Conservation (phyloP, 129 eudicot genomes). For the Tagetes erecta region DNA sequence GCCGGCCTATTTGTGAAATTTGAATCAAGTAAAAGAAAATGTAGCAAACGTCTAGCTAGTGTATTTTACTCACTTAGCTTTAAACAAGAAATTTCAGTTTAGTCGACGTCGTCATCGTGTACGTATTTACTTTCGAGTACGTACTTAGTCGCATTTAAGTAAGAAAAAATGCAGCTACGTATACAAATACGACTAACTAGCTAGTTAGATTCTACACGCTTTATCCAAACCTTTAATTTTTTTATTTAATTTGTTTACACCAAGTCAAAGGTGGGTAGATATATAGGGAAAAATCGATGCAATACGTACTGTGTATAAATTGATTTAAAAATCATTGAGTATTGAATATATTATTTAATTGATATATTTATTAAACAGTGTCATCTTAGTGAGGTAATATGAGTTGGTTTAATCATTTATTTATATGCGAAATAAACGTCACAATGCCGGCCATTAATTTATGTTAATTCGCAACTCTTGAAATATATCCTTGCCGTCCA, state of each 20-base stretch:
- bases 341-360: not conserved
- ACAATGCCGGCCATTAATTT: conserved; percentile 14
- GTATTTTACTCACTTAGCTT: not conserved
- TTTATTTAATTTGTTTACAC: not conserved
- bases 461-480: not conserved
- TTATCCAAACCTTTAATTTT: conserved; percentile 8
- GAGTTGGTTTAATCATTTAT: conserved; percentile 11
- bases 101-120: not conserved
- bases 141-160: not conserved
- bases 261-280: conserved; percentile 43
- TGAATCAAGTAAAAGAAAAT: not conserved
- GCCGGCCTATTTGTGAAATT: not conserved
- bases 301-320: conserved; percentile 9
- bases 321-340: conserved; percentile 15
- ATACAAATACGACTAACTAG: not conserved
- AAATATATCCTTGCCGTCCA: too few species aligned
- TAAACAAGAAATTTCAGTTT: not conserved
- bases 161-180: not conserved
- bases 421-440: conserved; percentile 19
- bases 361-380: conserved; percentile 14
- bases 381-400: conserved; percentile 30
- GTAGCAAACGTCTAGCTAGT: too few species aligned
- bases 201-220: conserved; percentile 26
- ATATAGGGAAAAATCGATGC: conserved; percentile 13
- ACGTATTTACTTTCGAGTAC: not conserved